phyloP scores from a whole-genome alignment of 768 basidiomycete genomes.

The Multifurca ochricompacta region DNA sequence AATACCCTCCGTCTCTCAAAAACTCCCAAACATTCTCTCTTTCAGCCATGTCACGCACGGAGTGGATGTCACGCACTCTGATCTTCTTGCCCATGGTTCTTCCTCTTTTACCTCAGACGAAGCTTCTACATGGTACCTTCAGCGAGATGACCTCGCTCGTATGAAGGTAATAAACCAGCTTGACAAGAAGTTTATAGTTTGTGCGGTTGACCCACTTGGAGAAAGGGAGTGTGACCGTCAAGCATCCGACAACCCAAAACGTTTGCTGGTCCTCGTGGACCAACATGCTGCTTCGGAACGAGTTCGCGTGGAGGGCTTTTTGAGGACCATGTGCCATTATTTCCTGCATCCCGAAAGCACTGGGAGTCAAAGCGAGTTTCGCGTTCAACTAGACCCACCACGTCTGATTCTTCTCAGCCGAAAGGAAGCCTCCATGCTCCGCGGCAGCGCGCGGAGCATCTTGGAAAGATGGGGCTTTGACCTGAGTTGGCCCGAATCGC shows the following conservation, averaged over 20 bases:
- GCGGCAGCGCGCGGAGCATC: slow-evolving; percentile 33
- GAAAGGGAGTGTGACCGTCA: slow-evolving; percentile 20
- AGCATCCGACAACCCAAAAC: slow-evolving; percentile 12
- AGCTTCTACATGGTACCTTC: slow-evolving; percentile 28
- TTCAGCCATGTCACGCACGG: neutral
- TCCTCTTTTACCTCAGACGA: neutral
- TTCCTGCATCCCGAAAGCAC: slow-evolving; percentile 37
- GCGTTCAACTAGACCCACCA: slow-evolving; percentile 43
- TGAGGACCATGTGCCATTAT: slow-evolving; percentile 65
- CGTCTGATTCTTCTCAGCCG: slow-evolving; percentile 57
- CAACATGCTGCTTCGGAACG: slow-evolving; percentile 99
- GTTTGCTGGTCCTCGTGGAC: slow-evolving; percentile 71
- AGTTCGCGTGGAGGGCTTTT: slow-evolving; percentile 78
- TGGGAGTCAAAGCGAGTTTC: slow-evolving; percentile 29
- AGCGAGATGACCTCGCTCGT: slow-evolving; percentile 43
- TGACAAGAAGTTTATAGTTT: slow-evolving; percentile 86
- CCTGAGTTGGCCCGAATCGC: slow-evolving; percentile 34
- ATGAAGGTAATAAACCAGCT: slow-evolving; percentile 74
- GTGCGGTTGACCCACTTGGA: slow-evolving; percentile 37
- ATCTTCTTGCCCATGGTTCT: neutral
- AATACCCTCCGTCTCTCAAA: slow-evolving; percentile 35
- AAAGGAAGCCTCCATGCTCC: slow-evolving; percentile 49
- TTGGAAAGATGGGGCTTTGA: slow-evolving; percentile 66
- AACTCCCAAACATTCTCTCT: slow-evolving; percentile 13
- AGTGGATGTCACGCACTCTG: neutral